These are phyloP conservation scores for Clitopilus passeckerianus DNA, from an alignment of 768 basidiomycete species.

Conservation along the genomic window DNA sequence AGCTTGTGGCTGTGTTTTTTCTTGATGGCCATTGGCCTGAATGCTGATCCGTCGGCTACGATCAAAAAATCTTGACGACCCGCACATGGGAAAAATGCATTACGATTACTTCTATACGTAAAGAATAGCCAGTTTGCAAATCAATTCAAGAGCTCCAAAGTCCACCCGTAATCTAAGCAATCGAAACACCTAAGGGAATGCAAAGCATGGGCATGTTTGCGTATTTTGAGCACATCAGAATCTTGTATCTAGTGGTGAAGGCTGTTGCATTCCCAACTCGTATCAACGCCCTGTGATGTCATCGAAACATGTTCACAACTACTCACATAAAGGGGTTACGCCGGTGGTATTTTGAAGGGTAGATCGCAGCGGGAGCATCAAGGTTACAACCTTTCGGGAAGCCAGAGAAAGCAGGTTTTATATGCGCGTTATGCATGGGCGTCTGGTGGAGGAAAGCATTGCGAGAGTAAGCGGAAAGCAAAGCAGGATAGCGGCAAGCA, in stretches of 20 bases:
- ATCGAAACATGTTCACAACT: background rate
- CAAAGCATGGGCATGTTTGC: background rate
- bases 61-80: background rate
- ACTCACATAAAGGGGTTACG: background rate
- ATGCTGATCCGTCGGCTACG: background rate
- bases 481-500: constrained; percentile 10
- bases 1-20: background rate
- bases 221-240: background rate
- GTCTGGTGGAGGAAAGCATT: background rate
- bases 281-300: background rate
- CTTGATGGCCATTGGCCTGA: background rate
- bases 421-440: background rate
- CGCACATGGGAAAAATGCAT: background rate
- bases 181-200: background rate
- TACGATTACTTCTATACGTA: background rate
- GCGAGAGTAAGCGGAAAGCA: constrained; percentile 7
- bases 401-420: background rate
- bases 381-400: background rate
- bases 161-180: background rate
- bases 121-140: background rate
- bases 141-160: background rate
- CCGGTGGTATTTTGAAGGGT: background rate
- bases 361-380: background rate
- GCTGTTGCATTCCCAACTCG: background rate
- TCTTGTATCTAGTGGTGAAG: background rate